Evolutionary conservation across 2,329 filamentous ascomycete species (phyloP).

Genomic region (Fusarium veterinarium): DNA sequence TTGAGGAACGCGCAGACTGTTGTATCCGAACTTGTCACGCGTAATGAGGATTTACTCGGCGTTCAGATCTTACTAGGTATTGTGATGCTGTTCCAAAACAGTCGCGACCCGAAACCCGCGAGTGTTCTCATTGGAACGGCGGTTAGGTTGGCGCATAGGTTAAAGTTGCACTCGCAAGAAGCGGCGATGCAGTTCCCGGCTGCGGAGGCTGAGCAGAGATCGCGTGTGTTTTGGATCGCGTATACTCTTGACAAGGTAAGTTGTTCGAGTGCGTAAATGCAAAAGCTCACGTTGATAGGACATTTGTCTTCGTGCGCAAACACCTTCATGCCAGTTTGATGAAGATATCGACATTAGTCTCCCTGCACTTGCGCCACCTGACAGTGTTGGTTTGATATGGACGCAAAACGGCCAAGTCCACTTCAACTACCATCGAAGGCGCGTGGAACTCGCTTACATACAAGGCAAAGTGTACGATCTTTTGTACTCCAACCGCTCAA

Average conservation of each 20-base stretch:
- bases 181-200: slow-evolving; percentile 39
- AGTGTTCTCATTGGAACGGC: slow-evolving; percentile 54
- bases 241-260: slow-evolving; percentile 55
- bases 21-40: slow-evolving; percentile 52
- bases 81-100: slow-evolving; percentile 53
- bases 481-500: slow-evolving; percentile 49
- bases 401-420: slow-evolving; percentile 49
- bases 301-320: slow-evolving; percentile 51
- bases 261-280: rapidly evolving
- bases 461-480: slow-evolving; percentile 56
- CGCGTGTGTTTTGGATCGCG: slow-evolving; percentile 56
- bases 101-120: slow-evolving; percentile 52
- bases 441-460: slow-evolving; percentile 55
- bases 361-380: slow-evolving; percentile 44
- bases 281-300: slow-evolving; percentile 29
- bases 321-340: slow-evolving; percentile 54
- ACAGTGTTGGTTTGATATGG: slow-evolving; percentile 50
- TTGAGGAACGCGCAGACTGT: slow-evolving; percentile 54
- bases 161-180: slow-evolving; percentile 50
- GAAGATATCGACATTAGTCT: slow-evolving; percentile 56
- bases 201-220: slow-evolving; percentile 50
- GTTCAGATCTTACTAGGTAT: slow-evolving; percentile 55
- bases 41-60: slow-evolving; percentile 53
- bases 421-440: slow-evolving; percentile 54
- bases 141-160: slow-evolving; percentile 52